phyloP scores from a whole-genome alignment of 148 eudicot species.

The Camellia sinensis region DNA sequence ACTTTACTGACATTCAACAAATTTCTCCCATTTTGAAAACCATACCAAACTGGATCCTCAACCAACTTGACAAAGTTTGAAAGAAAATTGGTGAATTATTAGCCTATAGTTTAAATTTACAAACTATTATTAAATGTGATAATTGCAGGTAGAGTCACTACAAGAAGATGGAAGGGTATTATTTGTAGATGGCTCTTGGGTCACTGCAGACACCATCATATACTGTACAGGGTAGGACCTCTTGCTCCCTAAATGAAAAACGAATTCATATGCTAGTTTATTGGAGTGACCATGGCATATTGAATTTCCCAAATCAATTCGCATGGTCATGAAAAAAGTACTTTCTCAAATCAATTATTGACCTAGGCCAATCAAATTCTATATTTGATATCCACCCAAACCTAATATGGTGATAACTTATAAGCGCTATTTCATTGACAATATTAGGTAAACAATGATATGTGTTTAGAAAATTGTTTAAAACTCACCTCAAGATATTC shows the following conservation, averaged over 20 bases:
- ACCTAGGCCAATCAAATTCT: too few relatives aligned
- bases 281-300: neutral
- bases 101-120: neutral
- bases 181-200: constrained; percentile 57
- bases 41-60: neutral
- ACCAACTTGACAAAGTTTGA: neutral
- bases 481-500: too few relatives aligned
- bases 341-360: too few relatives aligned
- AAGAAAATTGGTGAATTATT: neutral
- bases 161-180: constrained; percentile 57
- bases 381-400: neutral
- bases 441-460: too few relatives aligned
- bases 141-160: constrained; percentile 51
- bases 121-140: neutral
- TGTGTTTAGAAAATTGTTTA: too few relatives aligned
- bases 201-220: constrained; percentile 61
- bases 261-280: too few relatives aligned
- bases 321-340: too few relatives aligned
- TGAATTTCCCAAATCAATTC: neutral
- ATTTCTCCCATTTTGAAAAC: too few relatives aligned
- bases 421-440: neutral
- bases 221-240: constrained; percentile 71
- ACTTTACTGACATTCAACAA: too few relatives aligned
- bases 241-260: neutral
- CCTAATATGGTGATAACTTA: neutral